Conservation (phyloP, 1,284 basidiomycete species). For the Cryptococcus sp. region DNA sequence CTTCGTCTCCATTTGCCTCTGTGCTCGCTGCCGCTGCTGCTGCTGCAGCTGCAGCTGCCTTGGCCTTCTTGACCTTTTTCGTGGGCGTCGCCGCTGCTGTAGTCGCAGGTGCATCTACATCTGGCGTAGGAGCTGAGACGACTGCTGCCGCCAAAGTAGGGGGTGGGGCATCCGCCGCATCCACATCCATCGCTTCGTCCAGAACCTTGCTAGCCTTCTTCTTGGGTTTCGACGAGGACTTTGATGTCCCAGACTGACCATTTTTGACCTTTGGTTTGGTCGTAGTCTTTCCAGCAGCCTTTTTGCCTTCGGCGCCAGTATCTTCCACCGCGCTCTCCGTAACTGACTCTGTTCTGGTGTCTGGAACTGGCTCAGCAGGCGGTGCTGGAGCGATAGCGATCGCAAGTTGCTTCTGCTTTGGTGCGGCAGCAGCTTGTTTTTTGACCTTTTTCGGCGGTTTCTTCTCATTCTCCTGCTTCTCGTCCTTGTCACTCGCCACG, state of each 20-base stretch:
- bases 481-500: constrained; percentile 25
- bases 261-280: constrained; percentile 4
- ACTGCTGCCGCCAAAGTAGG: not conserved
- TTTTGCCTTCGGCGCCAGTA: not conserved
- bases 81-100: constrained; percentile 1
- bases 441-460: constrained; percentile 2
- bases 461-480: not conserved
- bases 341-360: not conserved
- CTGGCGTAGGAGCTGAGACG: too few species aligned
- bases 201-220: constrained; percentile 1
- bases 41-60: constrained; percentile 19
- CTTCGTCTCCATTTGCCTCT: constrained; percentile 2
- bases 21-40: not conserved
- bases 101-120: constrained; percentile 5
- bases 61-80: constrained; percentile 24
- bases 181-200: constrained; percentile 9
- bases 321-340: not conserved
- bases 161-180: not conserved
- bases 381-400: not conserved
- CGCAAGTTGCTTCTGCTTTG: constrained; percentile 2
- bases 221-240: constrained; percentile 21
- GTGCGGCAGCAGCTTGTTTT: constrained; percentile 2
- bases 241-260: constrained; percentile 4
- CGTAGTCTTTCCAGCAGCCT: constrained; percentile 2
- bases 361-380: not conserved